A percentile compares a stretch with the other conserved stretches of the same genome.
phyloP scores from a whole-genome alignment of 1,139 yeast species.

The Magnusiomyces fungicola region DNA sequence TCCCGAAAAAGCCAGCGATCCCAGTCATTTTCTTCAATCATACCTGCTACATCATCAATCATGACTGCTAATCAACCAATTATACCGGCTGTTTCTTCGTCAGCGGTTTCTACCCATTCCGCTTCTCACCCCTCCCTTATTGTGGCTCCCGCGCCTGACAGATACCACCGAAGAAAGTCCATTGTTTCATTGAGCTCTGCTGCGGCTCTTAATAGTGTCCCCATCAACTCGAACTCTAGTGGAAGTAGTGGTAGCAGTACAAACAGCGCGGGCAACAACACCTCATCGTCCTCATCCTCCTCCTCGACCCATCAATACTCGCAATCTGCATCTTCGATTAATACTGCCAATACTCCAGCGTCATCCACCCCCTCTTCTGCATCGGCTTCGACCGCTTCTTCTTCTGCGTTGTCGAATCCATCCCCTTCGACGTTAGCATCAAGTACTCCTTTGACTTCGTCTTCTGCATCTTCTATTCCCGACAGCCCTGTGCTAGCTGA shows the following conservation, averaged over 20 bases:
- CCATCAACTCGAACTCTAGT: slow-evolving; percentile 3
- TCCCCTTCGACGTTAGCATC: slow-evolving; percentile 11
- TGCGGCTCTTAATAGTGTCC: slow-evolving; percentile 6
- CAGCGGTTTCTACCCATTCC: slow-evolving; percentile 3
- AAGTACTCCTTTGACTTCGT: slow-evolving; percentile 6
- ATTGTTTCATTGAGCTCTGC: slow-evolving; percentile 14
- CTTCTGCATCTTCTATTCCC: slow-evolving; percentile 12
- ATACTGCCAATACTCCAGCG: slow-evolving; percentile 9
- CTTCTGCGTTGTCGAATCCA: slow-evolving; percentile 12
- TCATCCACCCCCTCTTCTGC: slow-evolving; percentile 12
- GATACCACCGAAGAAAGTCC: slow-evolving; percentile 28
- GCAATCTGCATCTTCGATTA: slow-evolving; percentile 13
- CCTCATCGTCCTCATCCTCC: neutral
- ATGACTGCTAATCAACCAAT: neutral
- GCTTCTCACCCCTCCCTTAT: slow-evolving; percentile 11
- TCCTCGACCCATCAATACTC: slow-evolving; percentile 5
- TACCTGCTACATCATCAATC: slow-evolving; percentile 3
- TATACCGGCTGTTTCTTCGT: neutral
- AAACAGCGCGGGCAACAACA: neutral
- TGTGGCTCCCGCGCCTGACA: slow-evolving; percentile 22
- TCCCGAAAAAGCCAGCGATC: slow-evolving; percentile 8
- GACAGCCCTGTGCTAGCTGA: slow-evolving; percentile 8
- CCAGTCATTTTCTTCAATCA: slow-evolving; percentile 9
- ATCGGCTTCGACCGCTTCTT: slow-evolving; percentile 15
- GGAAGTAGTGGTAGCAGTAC: neutral